A percentile compares a stretch with the other conserved stretches of the same genome.
These are phyloP conservation scores for Hypoxylon rubiginosum DNA, from an alignment of 2,329 filamentous ascomycete species.

Conservation along the genomic window DNA sequence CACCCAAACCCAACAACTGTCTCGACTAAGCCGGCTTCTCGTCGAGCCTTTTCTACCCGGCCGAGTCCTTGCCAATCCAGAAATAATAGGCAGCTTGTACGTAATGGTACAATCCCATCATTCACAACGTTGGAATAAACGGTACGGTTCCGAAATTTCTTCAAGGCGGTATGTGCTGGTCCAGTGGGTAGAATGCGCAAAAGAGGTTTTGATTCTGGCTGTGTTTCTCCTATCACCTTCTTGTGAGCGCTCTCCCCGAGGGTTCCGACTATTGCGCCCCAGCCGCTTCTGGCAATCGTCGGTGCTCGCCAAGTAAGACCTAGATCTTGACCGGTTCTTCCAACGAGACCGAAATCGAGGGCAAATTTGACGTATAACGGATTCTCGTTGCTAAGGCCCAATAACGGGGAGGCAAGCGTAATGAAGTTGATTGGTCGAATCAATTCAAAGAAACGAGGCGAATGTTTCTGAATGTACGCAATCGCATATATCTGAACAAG, in stretches of 20 bases:
- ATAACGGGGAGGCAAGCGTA: constrained; percentile 85
- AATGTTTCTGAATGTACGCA: constrained; percentile 97
- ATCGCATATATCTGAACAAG: constrained; percentile 94
- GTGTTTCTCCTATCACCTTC: constrained; percentile 68
- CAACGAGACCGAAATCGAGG: constrained; percentile 94
- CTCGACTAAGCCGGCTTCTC: constrained; percentile 92
- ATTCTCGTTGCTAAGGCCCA: constrained; percentile 96
- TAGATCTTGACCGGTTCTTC: constrained; percentile 94
- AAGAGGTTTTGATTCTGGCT: constrained; percentile 89
- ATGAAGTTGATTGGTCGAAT: constrained; percentile 94
- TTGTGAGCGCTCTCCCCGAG: constrained; percentile 77
- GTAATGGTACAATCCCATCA: constrained; percentile 93
- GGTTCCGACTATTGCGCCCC: constrained; percentile 88
- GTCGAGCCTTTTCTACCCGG: constrained; percentile 91
- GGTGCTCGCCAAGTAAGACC: constrained; percentile 95
- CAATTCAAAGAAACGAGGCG: constrained; percentile 86
- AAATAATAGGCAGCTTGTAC: constrained; percentile 96
- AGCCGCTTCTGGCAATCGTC: constrained; percentile 85
- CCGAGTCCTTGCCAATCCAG: constrained; percentile 96
- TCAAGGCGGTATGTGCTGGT: constrained; percentile 87
- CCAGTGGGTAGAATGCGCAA: constrained; percentile 91
- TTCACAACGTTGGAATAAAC: constrained; percentile 98
- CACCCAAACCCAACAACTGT: constrained; percentile 95
- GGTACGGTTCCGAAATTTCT: constrained; percentile 90
- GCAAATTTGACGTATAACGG: constrained; percentile 98